Evolutionary conservation across 192 early-diverging fungal genomes (phyloP), one percentile per base, ranked within the genome.

Genomic region (Coemansia brasiliensis): DNA sequence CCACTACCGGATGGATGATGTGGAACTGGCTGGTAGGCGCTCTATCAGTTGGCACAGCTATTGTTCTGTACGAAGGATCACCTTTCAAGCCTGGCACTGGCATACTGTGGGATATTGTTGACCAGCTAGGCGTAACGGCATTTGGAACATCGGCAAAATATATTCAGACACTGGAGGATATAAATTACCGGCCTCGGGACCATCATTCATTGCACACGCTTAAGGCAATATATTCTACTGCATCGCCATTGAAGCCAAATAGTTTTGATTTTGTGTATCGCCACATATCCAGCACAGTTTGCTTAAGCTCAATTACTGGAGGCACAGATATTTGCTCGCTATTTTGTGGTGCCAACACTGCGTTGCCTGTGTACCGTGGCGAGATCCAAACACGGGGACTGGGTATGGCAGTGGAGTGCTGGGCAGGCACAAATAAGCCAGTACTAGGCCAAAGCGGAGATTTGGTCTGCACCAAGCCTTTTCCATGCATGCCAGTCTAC

Each of bases 1-100:
- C 90, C 1, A 92, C 90, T 1, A 94, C 90, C 4, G 92, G 92
- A 3, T 94, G 92, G 92, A 98, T 98, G 96, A 98, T 98, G 96
- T 98, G 94, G 94, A 97, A 98, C 76, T 98, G 96, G 96, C 85
- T 96, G 22, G 83, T 94, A 2, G 79, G 83, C 16, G 92, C 85
- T 16, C 78, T 98, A n/a, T 83, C 82, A 15, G 72, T 88, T 21
- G 94, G 94, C 20, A 63, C 81, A 4, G 89, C 93, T 5, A 81
- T 95, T 42, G 89, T 94, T 3, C 66, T 90, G 1, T 98, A 91
- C 81, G 94, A 98, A 63, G 96, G 96, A 27, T 93, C 89, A 38
- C 96, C 94, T 2, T 93, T 98, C 82, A 90, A 88, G 58, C 92
- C 93, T 3, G 69, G 82, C n/a, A 79, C 91, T 5, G 52, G 72